Evolutionary conservation across 2,329 filamentous ascomycete genomes (phyloP).

Genomic region (Fusarium floridanum): DNA sequence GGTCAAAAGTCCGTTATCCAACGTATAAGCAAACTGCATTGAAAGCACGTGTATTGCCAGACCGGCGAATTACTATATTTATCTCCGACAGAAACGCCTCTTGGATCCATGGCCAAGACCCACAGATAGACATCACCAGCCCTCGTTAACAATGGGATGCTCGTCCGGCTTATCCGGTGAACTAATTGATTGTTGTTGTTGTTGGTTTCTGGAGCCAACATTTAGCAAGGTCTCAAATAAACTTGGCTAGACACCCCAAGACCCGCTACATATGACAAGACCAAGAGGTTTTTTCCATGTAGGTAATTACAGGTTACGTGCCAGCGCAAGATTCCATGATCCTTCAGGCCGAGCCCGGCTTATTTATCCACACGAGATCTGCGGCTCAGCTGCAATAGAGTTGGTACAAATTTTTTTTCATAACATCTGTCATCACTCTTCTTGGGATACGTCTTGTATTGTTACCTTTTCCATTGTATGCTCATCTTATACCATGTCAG

Average conservation of each 20-base stretch:
- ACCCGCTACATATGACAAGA: not conserved
- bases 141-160: not conserved
- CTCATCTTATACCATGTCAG: not conserved
- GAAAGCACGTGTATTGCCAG: not conserved
- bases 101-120: not conserved
- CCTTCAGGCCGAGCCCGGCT: not conserved
- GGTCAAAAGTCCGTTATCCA: not conserved
- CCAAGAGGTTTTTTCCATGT: not conserved
- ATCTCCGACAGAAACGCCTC: not conserved
- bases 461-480: not conserved
- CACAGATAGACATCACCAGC: not conserved
- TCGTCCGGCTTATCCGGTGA: not conserved
- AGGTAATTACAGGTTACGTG: not conserved
- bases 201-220: not conserved
- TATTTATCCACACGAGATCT: not conserved
- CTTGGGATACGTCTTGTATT: not conserved
- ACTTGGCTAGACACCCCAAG: not conserved
- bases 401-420: not conserved
- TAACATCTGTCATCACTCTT: not conserved
- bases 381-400: not conserved
- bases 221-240: not conserved
- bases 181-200: not conserved
- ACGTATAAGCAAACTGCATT: not conserved
- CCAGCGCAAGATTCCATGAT: constrained; percentile 1
- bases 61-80: constrained; percentile 2